A percentile compares a stretch with the other conserved stretches of the same genome.
Evolutionary conservation across 257 asterid species (phyloP).

Genomic region (Salvia hispanica): DNA sequence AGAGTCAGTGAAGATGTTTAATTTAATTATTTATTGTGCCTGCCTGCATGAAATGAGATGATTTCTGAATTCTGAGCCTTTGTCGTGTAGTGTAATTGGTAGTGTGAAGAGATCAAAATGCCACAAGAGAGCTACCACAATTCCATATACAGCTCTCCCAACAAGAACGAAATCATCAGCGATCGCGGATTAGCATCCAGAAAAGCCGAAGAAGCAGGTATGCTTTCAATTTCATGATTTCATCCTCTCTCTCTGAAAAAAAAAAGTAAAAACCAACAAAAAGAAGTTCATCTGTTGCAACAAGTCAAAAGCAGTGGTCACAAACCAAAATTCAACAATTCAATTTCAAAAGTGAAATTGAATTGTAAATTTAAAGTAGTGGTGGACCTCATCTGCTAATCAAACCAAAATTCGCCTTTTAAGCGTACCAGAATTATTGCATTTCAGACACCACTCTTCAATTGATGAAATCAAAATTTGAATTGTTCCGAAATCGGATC

Average conservation of each 20-base stretch:
- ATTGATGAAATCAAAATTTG: not conserved
- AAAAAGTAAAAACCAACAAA: not conserved
- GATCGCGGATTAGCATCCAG: constrained; percentile 80
- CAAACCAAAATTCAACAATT: constrained; percentile 32
- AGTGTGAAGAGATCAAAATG: constrained; percentile 39
- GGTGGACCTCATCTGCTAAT: constrained; percentile 26
- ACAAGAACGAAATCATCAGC: constrained; percentile 64
- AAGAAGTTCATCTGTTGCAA: not conserved
- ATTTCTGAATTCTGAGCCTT: not conserved
- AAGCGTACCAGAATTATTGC: constrained; percentile 23
- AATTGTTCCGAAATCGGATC: not conserved
- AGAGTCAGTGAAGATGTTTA: constrained; percentile 6
- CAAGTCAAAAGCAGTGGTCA: constrained; percentile 35
- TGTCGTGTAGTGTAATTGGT: not conserved
- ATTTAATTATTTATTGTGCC: not conserved
- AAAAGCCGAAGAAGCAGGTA: constrained; percentile 92
- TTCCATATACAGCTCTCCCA: constrained; percentile 56
- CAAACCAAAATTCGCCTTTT: not conserved
- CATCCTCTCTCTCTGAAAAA: not conserved
- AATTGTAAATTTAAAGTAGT: not conserved
- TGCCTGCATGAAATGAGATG: constrained; percentile 21
- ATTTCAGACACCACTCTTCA: constrained; percentile 31
- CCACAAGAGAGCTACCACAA: constrained; percentile 56
- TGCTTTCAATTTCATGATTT: not conserved
- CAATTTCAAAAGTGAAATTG: constrained; percentile 30